Evolutionary conservation across 805 yeast species (phyloP).

Genomic region (Diddensiella santjacobensis): DNA sequence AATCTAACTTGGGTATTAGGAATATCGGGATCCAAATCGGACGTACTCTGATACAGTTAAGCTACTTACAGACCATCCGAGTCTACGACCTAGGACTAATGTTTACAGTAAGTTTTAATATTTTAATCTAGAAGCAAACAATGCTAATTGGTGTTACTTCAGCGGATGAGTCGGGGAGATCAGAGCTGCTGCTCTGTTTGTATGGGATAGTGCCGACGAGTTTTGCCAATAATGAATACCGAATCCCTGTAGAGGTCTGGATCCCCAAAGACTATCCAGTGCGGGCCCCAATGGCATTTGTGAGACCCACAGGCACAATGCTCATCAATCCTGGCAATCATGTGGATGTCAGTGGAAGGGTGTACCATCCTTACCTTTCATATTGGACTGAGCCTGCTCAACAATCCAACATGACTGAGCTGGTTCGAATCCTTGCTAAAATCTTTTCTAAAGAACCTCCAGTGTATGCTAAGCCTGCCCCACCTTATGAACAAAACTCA

Average conservation of each 20-base stretch:
- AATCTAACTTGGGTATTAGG: constrained; percentile 31
- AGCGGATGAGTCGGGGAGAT: constrained; percentile 51
- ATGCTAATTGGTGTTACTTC: not conserved
- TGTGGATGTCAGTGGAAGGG: constrained; percentile 66
- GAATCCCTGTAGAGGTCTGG: constrained; percentile 71
- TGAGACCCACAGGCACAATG: constrained; percentile 50
- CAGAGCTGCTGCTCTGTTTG: constrained; percentile 58
- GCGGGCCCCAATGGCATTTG: constrained; percentile 62
- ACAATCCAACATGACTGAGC: constrained; percentile 31
- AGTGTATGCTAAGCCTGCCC: constrained; percentile 35
- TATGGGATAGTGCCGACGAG: constrained; percentile 51
- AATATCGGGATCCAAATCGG: constrained; percentile 55
- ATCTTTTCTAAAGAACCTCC: constrained; percentile 45
- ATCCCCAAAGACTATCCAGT: constrained; percentile 68
- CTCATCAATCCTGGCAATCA: constrained; percentile 56
- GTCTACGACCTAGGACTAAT: constrained; percentile 67
- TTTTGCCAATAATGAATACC: constrained; percentile 32
- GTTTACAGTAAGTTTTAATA: constrained; percentile 36
- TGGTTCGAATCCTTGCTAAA: constrained; percentile 34
- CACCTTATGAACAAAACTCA: not conserved
- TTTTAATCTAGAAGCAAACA: not conserved
- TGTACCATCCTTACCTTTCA: constrained; percentile 66
- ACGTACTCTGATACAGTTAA: constrained; percentile 61
- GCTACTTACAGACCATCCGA: constrained; percentile 47
- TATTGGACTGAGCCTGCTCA: constrained; percentile 46